A percentile compares a stretch with the other conserved stretches of the same genome.
These are phyloP conservation scores for Trichoderma sp. DNA, from an alignment of 2,329 filamentous ascomycete genomes.

Conservation along the genomic window DNA sequence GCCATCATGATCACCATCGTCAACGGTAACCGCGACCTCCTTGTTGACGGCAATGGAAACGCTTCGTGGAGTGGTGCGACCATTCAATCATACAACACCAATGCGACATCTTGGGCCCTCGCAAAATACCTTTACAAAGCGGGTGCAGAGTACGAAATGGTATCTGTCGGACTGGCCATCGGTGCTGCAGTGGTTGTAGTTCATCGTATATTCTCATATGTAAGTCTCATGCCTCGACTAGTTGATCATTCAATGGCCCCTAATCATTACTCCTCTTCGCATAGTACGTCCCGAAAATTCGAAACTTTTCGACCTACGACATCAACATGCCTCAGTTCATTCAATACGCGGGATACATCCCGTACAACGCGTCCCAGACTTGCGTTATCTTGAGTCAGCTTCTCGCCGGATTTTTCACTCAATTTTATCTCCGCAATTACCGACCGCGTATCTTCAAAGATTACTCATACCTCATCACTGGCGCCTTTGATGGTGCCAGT, in stretches of 20 bases:
- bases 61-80: conserved; percentile 55
- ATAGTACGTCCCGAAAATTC: conserved; percentile 51
- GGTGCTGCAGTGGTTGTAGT: conserved; percentile 47
- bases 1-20: conserved; percentile 59
- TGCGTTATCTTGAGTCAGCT: conserved; percentile 54
- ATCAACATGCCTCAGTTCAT: conserved; percentile 58
- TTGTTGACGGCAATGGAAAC: conserved; percentile 49
- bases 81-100: conserved; percentile 52
- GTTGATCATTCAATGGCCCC: not conserved
- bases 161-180: conserved; percentile 53
- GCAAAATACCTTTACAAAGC: conserved; percentile 55
- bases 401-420: conserved; percentile 50
- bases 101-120: conserved; percentile 52
- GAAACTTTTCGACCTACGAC: conserved; percentile 43
- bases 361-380: conserved; percentile 57
- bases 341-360: conserved; percentile 56
- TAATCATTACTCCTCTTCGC: not conserved
- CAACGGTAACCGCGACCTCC: conserved; percentile 48
- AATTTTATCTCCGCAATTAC: conserved; percentile 57
- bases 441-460: conserved; percentile 54
- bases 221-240: conserved; percentile 32
- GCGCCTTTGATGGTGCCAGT: conserved; percentile 55
- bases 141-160: conserved; percentile 47
- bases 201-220: conserved; percentile 47
- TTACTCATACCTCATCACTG: conserved; percentile 55